Evolutionary conservation across 2,329 filamentous ascomycete species (phyloP), one percentile per base, ranked within the genome.

Genomic region (Sporothrix dimorphospora): DNA sequence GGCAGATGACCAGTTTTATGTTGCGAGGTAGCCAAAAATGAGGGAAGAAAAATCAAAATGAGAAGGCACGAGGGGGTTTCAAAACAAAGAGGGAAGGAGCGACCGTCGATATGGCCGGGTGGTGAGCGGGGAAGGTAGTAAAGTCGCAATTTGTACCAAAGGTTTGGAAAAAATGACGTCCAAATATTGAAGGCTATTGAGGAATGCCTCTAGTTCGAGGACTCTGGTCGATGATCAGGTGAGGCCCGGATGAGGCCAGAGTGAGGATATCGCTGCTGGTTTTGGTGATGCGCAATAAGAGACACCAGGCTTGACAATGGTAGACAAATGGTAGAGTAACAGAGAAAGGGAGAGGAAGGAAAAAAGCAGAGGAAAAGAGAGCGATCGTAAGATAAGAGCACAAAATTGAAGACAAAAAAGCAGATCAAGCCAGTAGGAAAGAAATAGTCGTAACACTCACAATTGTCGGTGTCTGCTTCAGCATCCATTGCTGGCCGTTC

Each of bases 401-500:
- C 21, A 21, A 53, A 55, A 30, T 63, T 3, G 3, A 47, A 21
- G 19, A 42, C 1, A 30, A 45, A 42, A n/a, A 9, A 51, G n/a
- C 8, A 59, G 11, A 38, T 9, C 4, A 42, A 19, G 19, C 3
- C 1, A 19, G 11, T 21, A 7, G 16, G 2, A 65, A 69, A 34
- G 21, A 42, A 49, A 61, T 1, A 63, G 42, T 0, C 4, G 3
- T 14, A 19, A 9, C 0, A 80, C 83, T 81, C 76, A 85, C 73
- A 80, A 74, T 73, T 77, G 77, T 45, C 7, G 38, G 24, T 9
- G 59, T 71, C 81, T 81, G 34, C 53, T 49, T 45, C n/a, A 86
- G 77, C 47, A 80, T 74, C 78, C 81, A 81, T n/a, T 75, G 73
- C 21, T 77, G 76, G 1, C 80, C 79, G 53, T 79, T 81, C 83